These are phyloP conservation scores for Paragyromitra xinjiangensis DNA, from an alignment of 495 filamentous ascomycete species.

Conservation along the genomic window DNA sequence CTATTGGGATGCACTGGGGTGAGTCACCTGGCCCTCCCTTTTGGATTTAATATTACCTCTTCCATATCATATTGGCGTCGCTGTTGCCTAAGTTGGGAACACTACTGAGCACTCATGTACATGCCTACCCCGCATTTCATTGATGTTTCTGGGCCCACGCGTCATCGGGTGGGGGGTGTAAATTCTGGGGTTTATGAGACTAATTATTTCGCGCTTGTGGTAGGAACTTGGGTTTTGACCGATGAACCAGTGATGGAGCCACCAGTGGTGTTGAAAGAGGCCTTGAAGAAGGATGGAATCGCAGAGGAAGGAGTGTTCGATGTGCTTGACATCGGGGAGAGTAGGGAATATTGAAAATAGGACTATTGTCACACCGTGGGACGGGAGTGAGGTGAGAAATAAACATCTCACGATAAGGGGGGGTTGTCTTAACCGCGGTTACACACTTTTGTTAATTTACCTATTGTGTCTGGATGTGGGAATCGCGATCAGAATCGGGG, in stretches of 20 bases:
- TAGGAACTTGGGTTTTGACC: slow-evolving; percentile 83
- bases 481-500: slow-evolving; percentile 50
- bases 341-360: slow-evolving; percentile 70
- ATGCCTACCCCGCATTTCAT: slow-evolving; percentile 49
- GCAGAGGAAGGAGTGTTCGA: slow-evolving; percentile 85
- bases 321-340: slow-evolving; percentile 86
- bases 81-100: slow-evolving; percentile 38
- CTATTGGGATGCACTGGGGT: slow-evolving; percentile 92
- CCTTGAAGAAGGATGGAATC: slow-evolving; percentile 74
- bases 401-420: slow-evolving; percentile 43
- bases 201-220: slow-evolving; percentile 46
- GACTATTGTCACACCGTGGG: neutral
- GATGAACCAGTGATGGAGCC: slow-evolving; percentile 87
- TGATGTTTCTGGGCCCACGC: slow-evolving; percentile 31
- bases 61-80: slow-evolving; percentile 27
- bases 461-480: slow-evolving; percentile 24
- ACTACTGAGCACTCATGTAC: slow-evolving; percentile 37
- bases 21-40: slow-evolving; percentile 57
- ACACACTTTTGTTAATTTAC: slow-evolving; percentile 37
- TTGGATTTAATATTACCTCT: slow-evolving; percentile 47
- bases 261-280: slow-evolving; percentile 75
- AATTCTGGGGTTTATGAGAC: slow-evolving; percentile 21
- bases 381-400: slow-evolving; percentile 33
- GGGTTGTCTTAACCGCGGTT: slow-evolving; percentile 35
- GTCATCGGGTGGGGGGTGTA: slow-evolving; percentile 40